Base-by-base conservation (phyloP, 2,329 filamentous ascomycete species). In the Paracorniculantispora psalliotae region DNA sequence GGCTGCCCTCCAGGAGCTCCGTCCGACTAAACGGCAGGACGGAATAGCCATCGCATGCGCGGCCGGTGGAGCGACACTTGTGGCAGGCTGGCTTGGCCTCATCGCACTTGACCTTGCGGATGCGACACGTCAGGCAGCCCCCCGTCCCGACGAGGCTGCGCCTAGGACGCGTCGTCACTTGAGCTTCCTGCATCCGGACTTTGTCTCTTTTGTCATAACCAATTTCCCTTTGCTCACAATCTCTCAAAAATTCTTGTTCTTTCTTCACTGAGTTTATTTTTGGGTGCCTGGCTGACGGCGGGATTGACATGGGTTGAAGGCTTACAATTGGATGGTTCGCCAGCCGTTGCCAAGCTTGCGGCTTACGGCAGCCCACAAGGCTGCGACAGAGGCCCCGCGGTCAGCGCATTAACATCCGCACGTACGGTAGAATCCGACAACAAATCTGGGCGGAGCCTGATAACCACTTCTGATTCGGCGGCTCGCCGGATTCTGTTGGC, bases 91-190 rank as follows among this genome's bases (percentile, higher is more conserved):
- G 41, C 41, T 37, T 55, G 41, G 41, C 52, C 41, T 47, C 52
- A 28, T 55, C 41, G 52, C 52, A 47, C 19, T 59, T 59, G 43
- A 59, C 43, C 50, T 54, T 59, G 41, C 50, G 49, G 23, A 43
- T 54, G 49, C 49, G 49, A 54, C 50, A 59, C 28, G 50, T 55
- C 49, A 55, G 35, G 41, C 50, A 59, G 23, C 49, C 49, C 9
- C 19, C 17, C 19, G 21, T 47, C 41, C 41, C 41, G 52, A 47
- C 41, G 10, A 46, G 39, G 41, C 52, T 26, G 41, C 30, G 21
- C 30, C 21, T 19, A 23, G 53, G 41, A 23, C 26, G 41, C 43
- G 41, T 37, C 15, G 53, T 37, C 28, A 17, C 41, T 46, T 3
- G 15, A 26, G 37, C 25, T 13, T 44, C 23, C 19, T 25, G 37